Evolutionary conservation across 371 early-diverging fungal species (phyloP).

Genomic region (Mucor indicus): DNA sequence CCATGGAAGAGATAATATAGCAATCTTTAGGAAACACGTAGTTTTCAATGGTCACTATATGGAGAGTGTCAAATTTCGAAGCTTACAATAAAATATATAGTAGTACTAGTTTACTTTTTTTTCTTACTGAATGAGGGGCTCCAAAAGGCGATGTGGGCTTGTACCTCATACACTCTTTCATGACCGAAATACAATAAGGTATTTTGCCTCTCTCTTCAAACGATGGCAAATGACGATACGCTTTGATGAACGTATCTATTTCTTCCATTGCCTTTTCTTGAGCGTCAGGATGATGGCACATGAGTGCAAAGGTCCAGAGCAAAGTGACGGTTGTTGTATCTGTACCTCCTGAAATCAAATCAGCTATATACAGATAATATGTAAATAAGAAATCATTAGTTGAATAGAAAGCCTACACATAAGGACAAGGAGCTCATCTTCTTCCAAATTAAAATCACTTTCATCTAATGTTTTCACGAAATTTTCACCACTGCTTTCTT

Average conservation of each 20-base stretch:
- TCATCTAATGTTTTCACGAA: too few relatives aligned
- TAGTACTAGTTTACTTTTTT: conserved; percentile 6
- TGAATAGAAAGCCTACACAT: too few relatives aligned
- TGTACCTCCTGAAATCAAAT: conserved; percentile 12
- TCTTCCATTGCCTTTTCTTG: conserved; percentile 7
- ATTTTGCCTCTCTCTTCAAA: conserved; percentile 9
- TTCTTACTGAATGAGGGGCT: conserved; percentile 3
- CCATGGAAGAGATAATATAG: conserved; percentile 8
- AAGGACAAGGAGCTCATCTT: too few relatives aligned
- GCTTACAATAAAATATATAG: neutral
- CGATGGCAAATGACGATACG: conserved; percentile 2
- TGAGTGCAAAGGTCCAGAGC: conserved; percentile 5
- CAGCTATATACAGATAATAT: conserved; percentile 3
- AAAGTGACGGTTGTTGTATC: conserved; percentile 10
- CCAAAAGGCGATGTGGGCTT: conserved; percentile 7
- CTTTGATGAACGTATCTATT: conserved; percentile 11
- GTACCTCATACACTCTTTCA: conserved; percentile 15
- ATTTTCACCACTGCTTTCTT: too few relatives aligned
- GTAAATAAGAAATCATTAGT: too few relatives aligned
- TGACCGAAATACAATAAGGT: conserved; percentile 8
- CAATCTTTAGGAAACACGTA: conserved; percentile 16
- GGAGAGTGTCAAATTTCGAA: too few relatives aligned
- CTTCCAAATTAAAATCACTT: too few relatives aligned
- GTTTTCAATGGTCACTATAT: too few relatives aligned
- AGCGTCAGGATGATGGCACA: conserved; percentile 11